Evolutionary conservation across 2,329 filamentous ascomycete species (phyloP).

Genomic region (Apiospora arundinis): DNA sequence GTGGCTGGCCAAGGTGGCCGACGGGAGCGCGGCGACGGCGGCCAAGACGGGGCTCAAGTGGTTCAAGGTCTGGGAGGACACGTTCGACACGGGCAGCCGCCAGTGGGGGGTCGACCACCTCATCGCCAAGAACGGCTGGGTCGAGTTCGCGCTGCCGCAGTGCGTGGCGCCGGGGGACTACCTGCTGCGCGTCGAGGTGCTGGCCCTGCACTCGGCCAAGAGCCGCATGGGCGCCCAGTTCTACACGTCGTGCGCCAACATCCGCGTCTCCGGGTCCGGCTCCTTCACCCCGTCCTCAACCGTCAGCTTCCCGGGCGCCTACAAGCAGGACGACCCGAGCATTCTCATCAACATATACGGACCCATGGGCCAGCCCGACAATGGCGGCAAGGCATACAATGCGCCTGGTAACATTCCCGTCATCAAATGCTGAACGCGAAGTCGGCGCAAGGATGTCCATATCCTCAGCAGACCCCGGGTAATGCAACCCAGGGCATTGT

Average conservation of each 20-base stretch:
- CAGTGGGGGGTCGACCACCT: slow-evolving; percentile 53
- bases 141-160: slow-evolving; percentile 55
- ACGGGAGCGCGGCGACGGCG: slow-evolving; percentile 51
- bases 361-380: slow-evolving; percentile 47
- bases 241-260: slow-evolving; percentile 48
- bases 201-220: slow-evolving; percentile 60
- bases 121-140: slow-evolving; percentile 50
- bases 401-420: slow-evolving; percentile 6
- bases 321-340: slow-evolving; percentile 49
- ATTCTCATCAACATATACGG: slow-evolving; percentile 57
- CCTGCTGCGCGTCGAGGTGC: slow-evolving; percentile 59
- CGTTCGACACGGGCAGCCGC: slow-evolving; percentile 48
- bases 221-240: slow-evolving; percentile 48
- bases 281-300: slow-evolving; percentile 43
- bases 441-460: not conserved
- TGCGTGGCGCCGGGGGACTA: slow-evolving; percentile 61
- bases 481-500: not conserved
- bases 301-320: slow-evolving; percentile 53
- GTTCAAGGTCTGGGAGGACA: slow-evolving; percentile 63
- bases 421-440: not conserved
- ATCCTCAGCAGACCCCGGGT: not conserved
- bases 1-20: slow-evolving; percentile 59
- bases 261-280: slow-evolving; percentile 47
- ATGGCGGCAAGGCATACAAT: slow-evolving; percentile 47
- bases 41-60: slow-evolving; percentile 55